Evolutionary conservation across 177 flowering plant genomes (phyloP), one percentile per base, ranked within the genome.

Genomic region (Vitis hybrid): DNA sequence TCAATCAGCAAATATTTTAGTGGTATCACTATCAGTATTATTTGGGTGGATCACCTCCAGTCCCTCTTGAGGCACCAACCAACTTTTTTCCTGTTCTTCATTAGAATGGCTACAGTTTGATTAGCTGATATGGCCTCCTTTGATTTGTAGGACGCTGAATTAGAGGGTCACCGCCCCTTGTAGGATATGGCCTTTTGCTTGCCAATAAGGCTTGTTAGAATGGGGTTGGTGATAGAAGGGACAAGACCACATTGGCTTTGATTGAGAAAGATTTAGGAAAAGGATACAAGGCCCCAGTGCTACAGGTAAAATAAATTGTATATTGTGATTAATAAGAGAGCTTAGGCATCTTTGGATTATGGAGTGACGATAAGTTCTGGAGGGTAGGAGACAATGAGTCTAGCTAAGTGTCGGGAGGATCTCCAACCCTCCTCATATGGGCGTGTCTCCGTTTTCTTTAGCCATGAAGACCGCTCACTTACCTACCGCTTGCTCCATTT

Each of bases 391-490:
- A 73, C 62, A 15, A 55, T 62, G 51, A 11, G 71, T 62, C 34
- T 49, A 63, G 26, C 13, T n/a, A 19, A 26, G 57, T 63, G 58
- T 68, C 68, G 67, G 76, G 63, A 61, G 67, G 62, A 56, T 49
- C 65, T 32, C 63, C 14, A 39, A 56, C 69, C 72, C 45, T 19
- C 67, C 50, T 72, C 76, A 73, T 73, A 67, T 73, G 76, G 71
- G 70, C 2, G 4, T 59, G 74, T 71, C 69, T 65, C 63, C 51
- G 51, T 15, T 21, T 57, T 56, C 45, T 64, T 50, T 54, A 51
- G 51, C 52, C 70, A 59, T 32, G 39, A 60, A 52, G 17, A 23
- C 6, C 14, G 4, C 70, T 51, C 64, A 34, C 26, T 64, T 48
- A 34, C 54, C 62, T 55, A 61, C 49, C 64, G 39, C 19, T 30